These are phyloP conservation scores for Chloris gayana DNA, from an alignment of 176 grass and related monocot genomes.

Conservation along the genomic window DNA sequence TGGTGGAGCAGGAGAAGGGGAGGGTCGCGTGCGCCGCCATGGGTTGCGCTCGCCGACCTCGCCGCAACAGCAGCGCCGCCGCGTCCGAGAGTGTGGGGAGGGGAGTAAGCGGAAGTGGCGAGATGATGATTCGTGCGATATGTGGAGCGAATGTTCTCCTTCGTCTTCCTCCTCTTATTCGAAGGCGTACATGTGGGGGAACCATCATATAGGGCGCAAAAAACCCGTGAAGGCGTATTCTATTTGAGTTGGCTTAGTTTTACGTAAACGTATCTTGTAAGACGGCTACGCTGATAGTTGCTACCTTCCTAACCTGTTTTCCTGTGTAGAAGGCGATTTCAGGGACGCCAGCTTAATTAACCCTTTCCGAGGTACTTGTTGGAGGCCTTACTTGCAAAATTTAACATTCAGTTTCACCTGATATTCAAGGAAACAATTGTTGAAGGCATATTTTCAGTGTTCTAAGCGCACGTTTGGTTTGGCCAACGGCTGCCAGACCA, in stretches of 20 bases:
- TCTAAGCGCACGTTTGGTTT: too few species aligned
- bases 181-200: background rate
- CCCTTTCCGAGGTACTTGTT: background rate
- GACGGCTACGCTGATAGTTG: background rate
- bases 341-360: background rate
- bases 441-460: background rate
- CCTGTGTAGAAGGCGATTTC: too few species aligned
- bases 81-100: constrained; percentile 25
- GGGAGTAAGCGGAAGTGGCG: background rate
- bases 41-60: constrained; percentile 26
- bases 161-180: background rate
- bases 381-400: background rate
- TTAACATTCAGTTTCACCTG: background rate
- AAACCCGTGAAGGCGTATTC: too few species aligned
- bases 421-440: background rate
- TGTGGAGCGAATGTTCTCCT: constrained; percentile 19
- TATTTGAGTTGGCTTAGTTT: too few species aligned
- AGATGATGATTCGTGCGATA: constrained; percentile 28
- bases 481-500: too few species aligned
- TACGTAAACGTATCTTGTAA: background rate
- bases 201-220: too few species aligned
- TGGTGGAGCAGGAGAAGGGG: constrained; percentile 60
- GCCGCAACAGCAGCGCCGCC: constrained; percentile 1
- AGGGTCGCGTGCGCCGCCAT: constrained; percentile 53
- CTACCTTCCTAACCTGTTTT: background rate